These are phyloP conservation scores for Kandelia obovata DNA, from an alignment of 345 rosid genomes.

Conservation along the genomic window DNA sequence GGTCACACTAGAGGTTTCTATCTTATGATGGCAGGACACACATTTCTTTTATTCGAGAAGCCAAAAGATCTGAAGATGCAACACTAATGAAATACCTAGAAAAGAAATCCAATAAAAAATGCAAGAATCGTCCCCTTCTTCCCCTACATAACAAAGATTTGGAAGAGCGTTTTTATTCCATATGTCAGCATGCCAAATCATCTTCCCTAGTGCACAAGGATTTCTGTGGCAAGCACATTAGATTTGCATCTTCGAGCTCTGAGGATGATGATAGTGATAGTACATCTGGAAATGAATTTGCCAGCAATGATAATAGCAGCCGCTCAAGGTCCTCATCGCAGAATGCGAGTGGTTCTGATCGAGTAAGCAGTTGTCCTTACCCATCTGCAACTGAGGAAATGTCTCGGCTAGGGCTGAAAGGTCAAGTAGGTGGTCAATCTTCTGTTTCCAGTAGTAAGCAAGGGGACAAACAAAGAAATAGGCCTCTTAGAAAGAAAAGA, in stretches of 20 bases:
- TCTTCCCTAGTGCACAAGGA: constrained; percentile 47
- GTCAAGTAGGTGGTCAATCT: constrained; percentile 32
- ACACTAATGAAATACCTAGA: constrained; percentile 38
- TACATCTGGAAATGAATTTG: constrained; percentile 27
- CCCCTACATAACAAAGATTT: constrained; percentile 41
- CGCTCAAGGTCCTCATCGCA: constrained; percentile 13
- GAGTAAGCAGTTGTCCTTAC: constrained; percentile 73
- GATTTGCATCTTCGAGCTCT: constrained; percentile 66
- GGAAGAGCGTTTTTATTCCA: constrained; percentile 50
- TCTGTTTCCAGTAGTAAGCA: constrained; percentile 25
- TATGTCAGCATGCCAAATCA: constrained; percentile 54
- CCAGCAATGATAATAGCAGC: constrained; percentile 18
- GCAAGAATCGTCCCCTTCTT: constrained; percentile 33
- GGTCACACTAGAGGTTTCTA: neutral
- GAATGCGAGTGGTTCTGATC: constrained; percentile 36
- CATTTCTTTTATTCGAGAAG: constrained; percentile 55
- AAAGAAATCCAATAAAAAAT: constrained; percentile 22
- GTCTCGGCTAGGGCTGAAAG: constrained; percentile 62
- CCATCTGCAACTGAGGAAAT: constrained; percentile 85
- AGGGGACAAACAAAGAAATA: constrained; percentile 12
- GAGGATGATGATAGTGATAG: constrained; percentile 37
- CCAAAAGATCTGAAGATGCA: constrained; percentile 49
- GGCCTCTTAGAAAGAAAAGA: constrained; percentile 29
- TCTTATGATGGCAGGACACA: constrained; percentile 52
- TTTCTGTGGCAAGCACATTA: constrained; percentile 59